Evolutionary conservation across 169 alveolate genomes (phyloP), one percentile per base, ranked within the genome.

Genomic region (Theileria equi): DNA sequence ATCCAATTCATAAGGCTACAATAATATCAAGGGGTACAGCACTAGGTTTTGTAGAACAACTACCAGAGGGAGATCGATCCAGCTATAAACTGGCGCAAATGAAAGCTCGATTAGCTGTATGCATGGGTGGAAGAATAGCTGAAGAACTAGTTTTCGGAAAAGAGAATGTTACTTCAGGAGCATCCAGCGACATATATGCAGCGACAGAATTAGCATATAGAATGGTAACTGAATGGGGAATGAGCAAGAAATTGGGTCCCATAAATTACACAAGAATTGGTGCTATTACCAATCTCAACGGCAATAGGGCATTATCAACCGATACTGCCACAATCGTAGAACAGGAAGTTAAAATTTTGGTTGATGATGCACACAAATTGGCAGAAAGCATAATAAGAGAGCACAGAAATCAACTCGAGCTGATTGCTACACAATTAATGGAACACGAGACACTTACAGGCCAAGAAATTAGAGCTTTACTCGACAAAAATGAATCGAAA

Each of bases 101-200:
- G 80, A 84, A 91, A 48, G 98, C 98, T 44, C 74, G 92, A 35
- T 84, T 95, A 47, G 98, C 96, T 41, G 97, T 93, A 0, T 94
- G 97, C 40, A 93, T 95, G 98, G 98, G 98, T 13, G 98, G 98
- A 8, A 84, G 98, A 49, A 93, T 94, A 5, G 98, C 98, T 36
- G 98, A 95, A 81, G 91, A 90, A 41, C 60, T 95, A 2, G 96
- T 92, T 53, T 81, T 94, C 23, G 98, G 98, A 13, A 65, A 69
- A 40, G 88, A 93, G 26, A 83, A 89, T 45, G 84, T 94, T 11
- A 93, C 97, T 26, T 87, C 95, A 17, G 98, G 98, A 10, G 97
- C 98, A 21, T 78, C 94, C 44, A 76, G 93, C 64, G 98, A 95
- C 68, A 90, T 95, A 17, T 47, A 78, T 6, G 82, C 90, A 28